Base-by-base conservation (phyloP, 768 basidiomycete genomes). In the Suillus clintonianus region DNA sequence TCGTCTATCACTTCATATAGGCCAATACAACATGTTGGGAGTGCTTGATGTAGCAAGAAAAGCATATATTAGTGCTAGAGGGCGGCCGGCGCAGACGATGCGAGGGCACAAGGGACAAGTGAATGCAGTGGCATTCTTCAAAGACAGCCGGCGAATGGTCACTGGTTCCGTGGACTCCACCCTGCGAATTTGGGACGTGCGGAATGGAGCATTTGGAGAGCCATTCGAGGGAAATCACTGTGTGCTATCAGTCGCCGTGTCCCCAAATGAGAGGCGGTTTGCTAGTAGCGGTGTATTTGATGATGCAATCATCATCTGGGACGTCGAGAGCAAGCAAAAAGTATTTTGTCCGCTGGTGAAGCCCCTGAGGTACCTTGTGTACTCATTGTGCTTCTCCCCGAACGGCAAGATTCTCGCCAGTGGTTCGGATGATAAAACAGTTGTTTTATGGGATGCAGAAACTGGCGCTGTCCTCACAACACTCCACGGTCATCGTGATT, bases 301-400 rank as follows among this genome's bases (percentile, higher is more conserved):
- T 64, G n/a, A n/a, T n/a, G n/a, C n/a, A n/a, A n/a, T n/a, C 62
- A 70, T 73, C 13, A 70, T 75, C 2, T 75, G 74, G 74, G 43
- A 64, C 15, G 67, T 67, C 9, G 39, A 72, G 22, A 67, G 30
- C 17, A 70, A 67, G 55, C 57, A 70, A 3, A 72, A 66, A 58
- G 50, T 62, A 13, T 66, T 66, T 34, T 69, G 70, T 11, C 74
- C 74, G 60, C 36, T 75, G 1, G 69, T 69, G 10, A 75, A 69
- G 5, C n/a, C n/a, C n/a, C n/a, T n/a, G n/a, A n/a, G n/a, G n/a
- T n/a, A n/a, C n/a, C n/a, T n/a, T n/a, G n/a, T n/a, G n/a, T n/a
- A n/a, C n/a, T n/a, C 74, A 75, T 48, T 58, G 34, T 19, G 55
- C 41, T 57, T 48, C 19, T 62, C 61, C 5, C 51, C 55, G 4